phyloP scores from a whole-genome alignment of 2,329 filamentous ascomycete genomes.

The Exophiala aquamarina region DNA sequence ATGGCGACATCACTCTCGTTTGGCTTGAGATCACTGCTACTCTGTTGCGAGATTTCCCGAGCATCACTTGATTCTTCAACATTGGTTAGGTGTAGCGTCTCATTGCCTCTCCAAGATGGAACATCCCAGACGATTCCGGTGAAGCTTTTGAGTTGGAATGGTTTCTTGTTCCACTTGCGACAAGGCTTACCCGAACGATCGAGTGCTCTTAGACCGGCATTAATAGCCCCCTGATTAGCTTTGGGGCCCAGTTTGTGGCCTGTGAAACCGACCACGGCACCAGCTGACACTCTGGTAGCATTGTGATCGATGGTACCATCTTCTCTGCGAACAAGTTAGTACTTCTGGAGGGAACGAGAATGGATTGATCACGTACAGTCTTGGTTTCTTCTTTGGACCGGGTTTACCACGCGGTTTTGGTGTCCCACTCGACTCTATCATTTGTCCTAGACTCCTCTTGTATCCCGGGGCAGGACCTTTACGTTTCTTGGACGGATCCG shows the following conservation, averaged over 20 bases:
- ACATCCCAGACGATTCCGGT: slow-evolving; percentile 83
- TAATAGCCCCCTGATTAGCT: slow-evolving; percentile 95
- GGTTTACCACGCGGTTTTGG: slow-evolving; percentile 82
- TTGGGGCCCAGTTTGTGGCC: slow-evolving; percentile 88
- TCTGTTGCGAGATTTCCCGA: slow-evolving; percentile 55
- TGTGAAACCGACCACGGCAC: slow-evolving; percentile 43
- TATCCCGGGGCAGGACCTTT: slow-evolving; percentile 66
- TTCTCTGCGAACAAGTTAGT: slow-evolving; percentile 40
- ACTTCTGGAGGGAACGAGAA: slow-evolving; percentile 1
- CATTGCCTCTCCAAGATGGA: slow-evolving; percentile 72
- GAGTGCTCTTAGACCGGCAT: slow-evolving; percentile 89
- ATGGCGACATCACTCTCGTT: slow-evolving; percentile 59
- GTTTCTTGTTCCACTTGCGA: slow-evolving; percentile 83
- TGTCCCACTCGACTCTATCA: slow-evolving; percentile 51
- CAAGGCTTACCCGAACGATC: slow-evolving; percentile 90
- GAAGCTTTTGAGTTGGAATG: slow-evolving; percentile 85
- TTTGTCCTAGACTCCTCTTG: slow-evolving; percentile 55
- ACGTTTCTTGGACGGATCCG: slow-evolving; percentile 67
- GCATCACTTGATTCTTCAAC: slow-evolving; percentile 62
- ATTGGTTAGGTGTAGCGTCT: slow-evolving; percentile 34
- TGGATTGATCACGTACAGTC: slow-evolving; percentile 67
- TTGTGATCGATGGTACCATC: slow-evolving; percentile 49
- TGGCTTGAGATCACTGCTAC: slow-evolving; percentile 57
- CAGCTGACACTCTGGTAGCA: slow-evolving; percentile 48
- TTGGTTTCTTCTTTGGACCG: slow-evolving; percentile 93